Evolutionary conservation across 176 grass and related monocot species (phyloP).

Genomic region (Oryza nivara): DNA sequence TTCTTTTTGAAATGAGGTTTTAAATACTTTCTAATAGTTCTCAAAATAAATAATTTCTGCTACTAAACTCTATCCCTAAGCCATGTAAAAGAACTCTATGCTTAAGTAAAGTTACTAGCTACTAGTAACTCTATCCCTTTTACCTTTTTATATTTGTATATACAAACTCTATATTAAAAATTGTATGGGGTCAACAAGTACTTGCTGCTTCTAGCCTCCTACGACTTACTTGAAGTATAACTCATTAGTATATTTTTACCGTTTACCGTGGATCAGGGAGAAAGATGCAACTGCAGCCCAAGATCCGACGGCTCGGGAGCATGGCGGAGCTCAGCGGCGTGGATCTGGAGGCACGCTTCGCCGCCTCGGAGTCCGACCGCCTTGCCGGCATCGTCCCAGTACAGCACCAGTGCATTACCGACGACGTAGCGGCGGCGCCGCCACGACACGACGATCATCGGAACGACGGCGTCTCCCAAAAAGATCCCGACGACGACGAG

Average conservation of each 20-base stretch:
- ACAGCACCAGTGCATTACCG: neutral
- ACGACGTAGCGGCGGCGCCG: neutral
- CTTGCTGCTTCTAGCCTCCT: too few relatives aligned
- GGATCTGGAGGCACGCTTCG: conserved; percentile 51
- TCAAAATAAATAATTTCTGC: neutral
- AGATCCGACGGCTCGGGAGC: conserved; percentile 58
- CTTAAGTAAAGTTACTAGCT: too few relatives aligned
- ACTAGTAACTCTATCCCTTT: neutral
- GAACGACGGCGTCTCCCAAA: neutral
- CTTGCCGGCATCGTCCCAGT: neutral
- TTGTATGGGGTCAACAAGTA: neutral
- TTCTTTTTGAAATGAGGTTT: too few relatives aligned
- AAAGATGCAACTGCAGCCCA: conserved; percentile 47
- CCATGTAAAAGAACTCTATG: too few relatives aligned
- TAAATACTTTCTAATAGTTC: too few relatives aligned
- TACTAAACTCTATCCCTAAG: too few relatives aligned
- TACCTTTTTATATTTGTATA: neutral
- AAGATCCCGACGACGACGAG: neutral
- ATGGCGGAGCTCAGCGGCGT: conserved; percentile 36
- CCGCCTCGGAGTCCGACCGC: conserved; percentile 1
- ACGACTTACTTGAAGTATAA: neutral
- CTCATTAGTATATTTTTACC: neutral
- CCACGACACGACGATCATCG: neutral
- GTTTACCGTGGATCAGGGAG: conserved; percentile 41
- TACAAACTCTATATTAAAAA: neutral